Base-by-base conservation (phyloP, 371 early-diverging fungal species). In the Chytridiales sp. region DNA sequence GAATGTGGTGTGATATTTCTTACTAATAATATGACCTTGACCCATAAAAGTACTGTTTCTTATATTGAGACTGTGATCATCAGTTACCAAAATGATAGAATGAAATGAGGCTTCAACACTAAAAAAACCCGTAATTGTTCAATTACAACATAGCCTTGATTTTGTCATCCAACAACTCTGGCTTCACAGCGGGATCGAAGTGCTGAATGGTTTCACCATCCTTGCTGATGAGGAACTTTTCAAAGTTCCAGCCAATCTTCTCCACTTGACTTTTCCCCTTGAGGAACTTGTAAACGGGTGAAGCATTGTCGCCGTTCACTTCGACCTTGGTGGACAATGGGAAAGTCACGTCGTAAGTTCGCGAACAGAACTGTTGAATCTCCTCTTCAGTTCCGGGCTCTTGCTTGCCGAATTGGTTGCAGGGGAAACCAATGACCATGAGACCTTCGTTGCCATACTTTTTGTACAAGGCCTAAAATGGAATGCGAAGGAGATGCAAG, bases 361-460 rank as follows among this genome's bases (percentile, higher is more conserved):
- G 41, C 46, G 72, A 64, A 66, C 90, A 91, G 61, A 89, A 87
- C 6, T 59, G 52, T 15, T 71, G 74, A 52, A 92, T 91, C 54
- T 90, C 87, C 64, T 72, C 75, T 29, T 54, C 55, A 8, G 66
- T 41, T 17, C 69, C 68, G 34, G 67, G 70, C 34, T 83, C 85
- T 53, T 87, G 84, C 13, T 34, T 62, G 21, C 63, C 67, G 63
- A 84, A 81, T 64, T 77, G 74, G 62, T 83, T 83, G 70, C 79
- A 83, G 19, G 88, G 88, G 68, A 85, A 84, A 19, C 83, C 75
- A 29, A 86, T 64, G 26, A 86, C 61, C 9, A 73, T 61, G 22
- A 86, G 59, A 15, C 90, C 94, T 49, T 82, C 67, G 51, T 88
- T 90, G 43, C 86, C 77, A 78, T 90, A 89, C 64, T 88, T 81